These are phyloP conservation scores for Nymphaea colorata DNA, from an alignment of 164 flowering plant species.

Conservation along the genomic window DNA sequence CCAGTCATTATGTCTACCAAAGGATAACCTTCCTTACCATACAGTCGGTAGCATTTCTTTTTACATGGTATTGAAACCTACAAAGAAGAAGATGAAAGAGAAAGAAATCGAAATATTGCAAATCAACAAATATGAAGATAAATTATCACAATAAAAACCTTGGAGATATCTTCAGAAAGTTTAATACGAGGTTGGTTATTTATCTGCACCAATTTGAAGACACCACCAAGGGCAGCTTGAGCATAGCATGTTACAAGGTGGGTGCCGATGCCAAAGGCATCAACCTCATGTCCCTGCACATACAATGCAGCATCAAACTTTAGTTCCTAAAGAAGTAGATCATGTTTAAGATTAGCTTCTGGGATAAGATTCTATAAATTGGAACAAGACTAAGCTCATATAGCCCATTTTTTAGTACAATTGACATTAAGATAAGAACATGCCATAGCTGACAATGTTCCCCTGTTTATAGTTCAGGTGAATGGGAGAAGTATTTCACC, in stretches of 20 bases:
- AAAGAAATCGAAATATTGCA: too few relatives aligned
- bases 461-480: too few relatives aligned
- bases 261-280: slow-evolving; percentile 95
- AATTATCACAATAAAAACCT: slow-evolving; percentile 34
- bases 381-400: too few relatives aligned
- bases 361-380: too few relatives aligned
- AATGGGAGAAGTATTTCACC: too few relatives aligned
- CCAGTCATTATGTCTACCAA: slow-evolving; percentile 96
- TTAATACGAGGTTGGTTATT: slow-evolving; percentile 92
- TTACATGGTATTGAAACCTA: slow-evolving; percentile 99
- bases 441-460: too few relatives aligned
- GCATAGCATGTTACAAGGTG: slow-evolving; percentile 93
- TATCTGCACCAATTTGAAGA: slow-evolving; percentile 95
- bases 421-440: too few relatives aligned
- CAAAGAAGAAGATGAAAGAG: slow-evolving; percentile 1
- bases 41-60: slow-evolving; percentile 74
- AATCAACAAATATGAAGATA: too few relatives aligned
- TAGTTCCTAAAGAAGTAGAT: too few relatives aligned
- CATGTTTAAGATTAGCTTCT: too few relatives aligned
- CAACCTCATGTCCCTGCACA: slow-evolving; percentile 87
- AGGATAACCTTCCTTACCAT: slow-evolving; percentile 92
- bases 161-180: slow-evolving; percentile 95
- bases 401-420: too few relatives aligned
- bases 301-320: background rate
- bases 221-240: slow-evolving; percentile 97